Base-by-base conservation (phyloP, 805 yeast genomes). In the Millerago galiae region DNA sequence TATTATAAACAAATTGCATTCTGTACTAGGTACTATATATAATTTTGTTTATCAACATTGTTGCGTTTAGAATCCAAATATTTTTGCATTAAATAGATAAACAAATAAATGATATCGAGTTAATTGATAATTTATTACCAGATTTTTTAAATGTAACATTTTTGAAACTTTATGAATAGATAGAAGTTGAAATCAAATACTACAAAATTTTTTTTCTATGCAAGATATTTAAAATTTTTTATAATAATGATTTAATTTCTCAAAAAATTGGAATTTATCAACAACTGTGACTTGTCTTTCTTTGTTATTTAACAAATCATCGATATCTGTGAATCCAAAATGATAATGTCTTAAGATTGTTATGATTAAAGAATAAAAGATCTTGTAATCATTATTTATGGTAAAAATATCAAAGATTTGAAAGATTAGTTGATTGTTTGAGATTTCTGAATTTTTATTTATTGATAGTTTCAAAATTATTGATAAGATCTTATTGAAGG, bases 271-370 rank as follows among this genome's bases (percentile, higher is more conserved):
- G 39, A 35, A 36, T 13, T 45, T 41, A 37, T 55, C 59, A 18
- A 24, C 34, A 29, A 54, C 44, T 8, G 34, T 30, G 15, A 46
- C 37, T 34, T 39, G 40, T 11, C 40, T 34, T 8, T 37, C 42
- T 2, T 40, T 32, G 14, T 27, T 33, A 2, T 29, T 31, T 24
- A 43, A 36, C 31, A 68, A 48, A 9, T 56, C 53, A 15, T 55
- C 54, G 41, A 68, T 48, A 42, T 61, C 63, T 35, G 56, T 58
- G 46, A 66, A 75, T 2, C 81, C 81, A 56, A 69, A 74, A 55
- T 75, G 80, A 53, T 72, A 69, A 46, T 75, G 71, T 34, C 70
- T 57, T 25, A 74, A 50, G 4, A 75, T 58, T 18, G 69, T 67
- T 29, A 71, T 41, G 5, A 67, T 49, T 15, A 72, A 53, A 0